These are phyloP conservation scores for Scutellaria barbata DNA, from an alignment of 257 asterid species.

Conservation along the genomic window DNA sequence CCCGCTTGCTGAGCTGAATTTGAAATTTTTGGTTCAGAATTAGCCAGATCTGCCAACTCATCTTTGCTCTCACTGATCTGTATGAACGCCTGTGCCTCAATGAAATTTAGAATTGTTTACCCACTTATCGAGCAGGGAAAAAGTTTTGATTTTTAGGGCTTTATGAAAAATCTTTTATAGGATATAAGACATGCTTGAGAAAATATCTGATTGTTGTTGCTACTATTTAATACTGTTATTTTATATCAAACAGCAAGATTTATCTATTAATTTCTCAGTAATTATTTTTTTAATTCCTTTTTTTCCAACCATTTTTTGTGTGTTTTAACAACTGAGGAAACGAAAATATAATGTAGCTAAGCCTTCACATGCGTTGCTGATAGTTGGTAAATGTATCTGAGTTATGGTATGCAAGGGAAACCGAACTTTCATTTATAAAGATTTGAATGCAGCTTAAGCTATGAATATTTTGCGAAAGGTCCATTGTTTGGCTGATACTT, in stretches of 20 bases:
- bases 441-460: slow-evolving; percentile 16
- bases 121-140: background rate
- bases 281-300: background rate
- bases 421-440: slow-evolving; percentile 5
- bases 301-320: background rate
- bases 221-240: background rate
- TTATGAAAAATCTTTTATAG: slow-evolving; percentile 5
- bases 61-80: slow-evolving; percentile 29
- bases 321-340: background rate
- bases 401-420: slow-evolving; percentile 3
- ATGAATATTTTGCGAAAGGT: background rate
- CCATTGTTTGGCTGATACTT: background rate
- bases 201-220: background rate
- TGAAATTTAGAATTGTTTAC: background rate
- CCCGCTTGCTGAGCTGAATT: slow-evolving; percentile 44
- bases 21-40: slow-evolving; percentile 36
- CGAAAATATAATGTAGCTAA: background rate
- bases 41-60: slow-evolving; percentile 44
- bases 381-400: background rate
- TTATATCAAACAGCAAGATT: slow-evolving; percentile 4
- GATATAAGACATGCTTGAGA: background rate
- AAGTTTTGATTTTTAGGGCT: slow-evolving; percentile 20
- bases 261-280: slow-evolving; percentile 14
- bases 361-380: background rate
- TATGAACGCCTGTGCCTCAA: slow-evolving; percentile 11